Conservation (phyloP, 257 asterid species). For the Hygrophila difformis region DNA sequence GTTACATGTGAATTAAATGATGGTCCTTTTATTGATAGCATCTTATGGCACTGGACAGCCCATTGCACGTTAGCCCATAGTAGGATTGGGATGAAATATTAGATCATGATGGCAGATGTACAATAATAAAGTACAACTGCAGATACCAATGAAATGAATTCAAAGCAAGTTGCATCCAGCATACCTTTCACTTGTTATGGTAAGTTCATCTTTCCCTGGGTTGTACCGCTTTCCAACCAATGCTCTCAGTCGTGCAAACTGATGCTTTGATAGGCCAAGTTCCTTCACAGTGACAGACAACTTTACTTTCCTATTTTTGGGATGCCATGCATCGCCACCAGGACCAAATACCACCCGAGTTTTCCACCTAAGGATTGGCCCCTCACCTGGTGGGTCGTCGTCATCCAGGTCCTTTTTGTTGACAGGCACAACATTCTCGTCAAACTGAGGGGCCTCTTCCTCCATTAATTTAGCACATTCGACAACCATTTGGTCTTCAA, state of each 20-base stretch:
- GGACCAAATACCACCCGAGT: slow-evolving; percentile 75
- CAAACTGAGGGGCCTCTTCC: slow-evolving; percentile 47
- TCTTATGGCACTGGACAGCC: too few relatives aligned
- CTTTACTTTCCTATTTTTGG: slow-evolving; percentile 77
- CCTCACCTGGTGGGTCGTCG: slow-evolving; percentile 84
- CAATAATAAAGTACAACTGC: too few relatives aligned
- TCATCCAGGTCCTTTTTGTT: slow-evolving; percentile 38
- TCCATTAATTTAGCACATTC: slow-evolving; percentile 63
- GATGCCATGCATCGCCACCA: slow-evolving; percentile 97
- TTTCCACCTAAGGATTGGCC: slow-evolving; percentile 85
- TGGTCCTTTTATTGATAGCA: too few relatives aligned
- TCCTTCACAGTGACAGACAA: slow-evolving; percentile 76
- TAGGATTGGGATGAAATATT: too few relatives aligned
- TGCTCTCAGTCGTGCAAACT: slow-evolving; percentile 64
- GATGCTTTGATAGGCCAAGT: slow-evolving; percentile 74
- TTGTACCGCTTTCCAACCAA: slow-evolving; percentile 74
- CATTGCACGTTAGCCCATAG: too few relatives aligned
- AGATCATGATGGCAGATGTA: too few relatives aligned
- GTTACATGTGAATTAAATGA: too few relatives aligned
- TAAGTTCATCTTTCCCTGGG: slow-evolving; percentile 92
- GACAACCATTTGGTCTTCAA: slow-evolving; percentile 73
- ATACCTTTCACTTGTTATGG: slow-evolving; percentile 88
- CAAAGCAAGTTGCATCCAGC: too few relatives aligned
- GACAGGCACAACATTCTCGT: slow-evolving; percentile 24
- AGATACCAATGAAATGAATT: too few relatives aligned